These are phyloP conservation scores for Cytospora piceae DNA, from an alignment of 2,329 filamentous ascomycete species.

Conservation along the genomic window DNA sequence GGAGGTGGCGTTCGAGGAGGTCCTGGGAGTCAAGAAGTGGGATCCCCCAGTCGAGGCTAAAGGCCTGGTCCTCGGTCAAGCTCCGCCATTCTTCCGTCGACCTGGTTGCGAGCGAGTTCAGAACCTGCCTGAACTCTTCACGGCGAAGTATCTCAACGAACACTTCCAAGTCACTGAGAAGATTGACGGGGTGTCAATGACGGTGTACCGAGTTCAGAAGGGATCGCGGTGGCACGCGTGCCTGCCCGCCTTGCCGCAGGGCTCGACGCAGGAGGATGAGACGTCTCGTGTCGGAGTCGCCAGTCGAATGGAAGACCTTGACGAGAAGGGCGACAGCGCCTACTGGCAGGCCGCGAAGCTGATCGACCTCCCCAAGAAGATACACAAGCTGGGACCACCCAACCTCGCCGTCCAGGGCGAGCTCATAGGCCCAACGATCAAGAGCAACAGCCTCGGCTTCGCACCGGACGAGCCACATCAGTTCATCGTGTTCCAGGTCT, in stretches of 20 bases:
- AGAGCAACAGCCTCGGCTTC: slow-evolving; percentile 37
- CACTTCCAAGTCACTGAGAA: slow-evolving; percentile 40
- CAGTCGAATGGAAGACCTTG: slow-evolving; percentile 30
- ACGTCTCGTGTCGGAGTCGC: slow-evolving; percentile 34
- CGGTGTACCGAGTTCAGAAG: slow-evolving; percentile 35
- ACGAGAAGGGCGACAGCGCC: slow-evolving; percentile 28
- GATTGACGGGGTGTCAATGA: slow-evolving; percentile 40
- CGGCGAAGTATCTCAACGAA: slow-evolving; percentile 7
- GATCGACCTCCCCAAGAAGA: slow-evolving; percentile 34
- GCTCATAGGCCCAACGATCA: slow-evolving; percentile 36
- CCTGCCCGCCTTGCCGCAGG: slow-evolving; percentile 29
- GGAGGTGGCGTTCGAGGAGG: slow-evolving; percentile 34
- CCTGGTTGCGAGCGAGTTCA: slow-evolving; percentile 37
- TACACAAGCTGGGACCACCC: slow-evolving; percentile 27
- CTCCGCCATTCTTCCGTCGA: slow-evolving; percentile 37
- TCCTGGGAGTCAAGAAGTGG: slow-evolving; percentile 39
- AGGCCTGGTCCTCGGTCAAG: slow-evolving; percentile 26
- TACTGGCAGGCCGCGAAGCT: slow-evolving; percentile 36
- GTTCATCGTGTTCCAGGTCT: slow-evolving; percentile 37
- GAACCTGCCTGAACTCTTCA: slow-evolving; percentile 35
- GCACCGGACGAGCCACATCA: slow-evolving; percentile 31
- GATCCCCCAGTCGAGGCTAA: slow-evolving; percentile 26
- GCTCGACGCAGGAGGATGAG: slow-evolving; percentile 10
- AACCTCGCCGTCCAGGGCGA: slow-evolving; percentile 40
- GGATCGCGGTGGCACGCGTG: slow-evolving; percentile 32